Base-by-base conservation (phyloP, 257 asterid species). In the Leonotis leonurus region DNA sequence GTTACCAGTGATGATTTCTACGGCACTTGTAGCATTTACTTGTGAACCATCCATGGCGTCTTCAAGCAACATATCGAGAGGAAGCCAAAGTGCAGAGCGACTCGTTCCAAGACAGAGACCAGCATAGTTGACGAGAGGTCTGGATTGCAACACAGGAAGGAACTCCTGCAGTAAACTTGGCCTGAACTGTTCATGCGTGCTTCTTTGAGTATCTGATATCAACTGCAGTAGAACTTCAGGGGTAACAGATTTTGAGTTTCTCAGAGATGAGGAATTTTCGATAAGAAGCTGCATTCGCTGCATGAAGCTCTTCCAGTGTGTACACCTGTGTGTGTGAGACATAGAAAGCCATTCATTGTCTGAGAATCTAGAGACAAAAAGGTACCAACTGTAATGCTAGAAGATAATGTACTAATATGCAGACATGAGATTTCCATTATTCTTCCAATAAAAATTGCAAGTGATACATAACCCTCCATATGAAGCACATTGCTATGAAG, bases 31-130 rank as follows among this genome's bases (percentile, higher is more conserved):
- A 60, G 97, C 89, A 46, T 75, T 83, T 53, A 92, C 97, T 79
- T 85, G 95, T 20, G 90, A 83, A 66, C 90, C 90, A 76, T 87
- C 96, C 95, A 89, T 89, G 53, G 97, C 86, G 74, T 92, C 99
- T 79, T 92, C 99, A 8, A 89, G 81, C 26, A 87, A 83, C 73
- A 92, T 75, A 79, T 92, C 99, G 44, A 89, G 89, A 67, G 99
- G 96, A 61, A 89, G 95, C 97, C 97, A 92, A 64, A 86, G 90
- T 25, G 91, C 73, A 50, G 99, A 85, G 29, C 81, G 83, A 30
- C 89, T 89, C 52, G 74, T 65, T 68, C 96, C 97, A 11, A 81
- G 69, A 62, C 90, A 78, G 69, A 76, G 89, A 78, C 87, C 89
- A 69, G 85, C 80, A 37, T 79, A 81, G 36, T 80, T 66, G 49